Conservation (phyloP, 2,329 filamentous ascomycete genomes). For the Thermochaetoides dissita region DNA sequence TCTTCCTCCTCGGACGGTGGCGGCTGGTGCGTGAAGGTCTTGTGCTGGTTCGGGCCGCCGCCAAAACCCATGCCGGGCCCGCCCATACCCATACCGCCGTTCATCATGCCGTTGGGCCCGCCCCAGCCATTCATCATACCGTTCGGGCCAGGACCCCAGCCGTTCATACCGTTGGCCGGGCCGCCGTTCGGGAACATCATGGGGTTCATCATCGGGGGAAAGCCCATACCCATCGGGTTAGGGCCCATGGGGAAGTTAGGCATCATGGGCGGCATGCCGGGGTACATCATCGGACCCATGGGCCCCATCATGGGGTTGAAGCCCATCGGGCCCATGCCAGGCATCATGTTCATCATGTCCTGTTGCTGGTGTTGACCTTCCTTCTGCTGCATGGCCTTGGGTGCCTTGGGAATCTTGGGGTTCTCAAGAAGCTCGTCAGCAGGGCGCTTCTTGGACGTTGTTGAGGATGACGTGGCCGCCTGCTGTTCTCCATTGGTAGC, state of each 20-base stretch:
- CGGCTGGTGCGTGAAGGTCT: conserved; percentile 18
- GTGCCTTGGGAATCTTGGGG: conserved; percentile 49
- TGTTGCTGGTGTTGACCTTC: conserved; percentile 23
- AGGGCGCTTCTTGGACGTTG: conserved; percentile 59
- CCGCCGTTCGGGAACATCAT: background rate
- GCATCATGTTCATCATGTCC: conserved; percentile 17
- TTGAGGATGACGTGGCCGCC: background rate
- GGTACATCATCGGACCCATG: conserved; percentile 24
- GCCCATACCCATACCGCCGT: conserved; percentile 23
- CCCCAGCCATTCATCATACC: background rate
- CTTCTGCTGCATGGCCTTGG: conserved; percentile 48
- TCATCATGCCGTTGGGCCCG: conserved; percentile 23
- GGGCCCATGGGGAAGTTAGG: background rate
- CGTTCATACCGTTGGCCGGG: conserved; percentile 6
- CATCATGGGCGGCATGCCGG: conserved; percentile 26
- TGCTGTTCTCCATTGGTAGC: conserved; percentile 16
- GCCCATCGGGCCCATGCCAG: conserved; percentile 23
- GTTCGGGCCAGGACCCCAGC: conserved; percentile 10
- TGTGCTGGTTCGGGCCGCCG: conserved; percentile 15
- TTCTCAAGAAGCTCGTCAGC: conserved; percentile 60
- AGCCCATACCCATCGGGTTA: conserved; percentile 18
- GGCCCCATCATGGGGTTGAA: conserved; percentile 24
- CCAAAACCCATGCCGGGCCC: conserved; percentile 17
- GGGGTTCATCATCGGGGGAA: conserved; percentile 20
- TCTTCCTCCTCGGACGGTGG: conserved; percentile 53